Percentiles rank a stretch among this genome's conserved stretches.
These are phyloP conservation scores for Castanea sativa DNA, from an alignment of 306 rosid species.

Conservation along the genomic window DNA sequence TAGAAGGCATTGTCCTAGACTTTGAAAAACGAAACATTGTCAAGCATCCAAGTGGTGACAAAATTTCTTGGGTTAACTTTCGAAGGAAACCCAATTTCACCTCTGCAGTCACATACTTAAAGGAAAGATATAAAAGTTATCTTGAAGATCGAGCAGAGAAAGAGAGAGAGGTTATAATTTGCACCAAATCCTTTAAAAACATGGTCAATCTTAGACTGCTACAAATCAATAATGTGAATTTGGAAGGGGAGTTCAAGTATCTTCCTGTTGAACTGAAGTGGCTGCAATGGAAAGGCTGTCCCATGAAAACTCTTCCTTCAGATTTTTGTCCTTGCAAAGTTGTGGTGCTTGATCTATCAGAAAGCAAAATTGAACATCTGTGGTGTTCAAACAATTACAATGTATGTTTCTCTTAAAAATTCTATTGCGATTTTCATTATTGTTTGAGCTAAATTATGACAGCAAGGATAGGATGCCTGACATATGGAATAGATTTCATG, in stretches of 20 bases:
- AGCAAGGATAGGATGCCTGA: no score
- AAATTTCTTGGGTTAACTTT: slow-evolving; percentile 26
- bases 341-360: slow-evolving; percentile 62
- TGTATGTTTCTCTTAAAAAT: slow-evolving; percentile 24
- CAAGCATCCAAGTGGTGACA: slow-evolving; percentile 7
- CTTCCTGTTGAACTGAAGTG: slow-evolving; percentile 57
- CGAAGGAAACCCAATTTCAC: slow-evolving; percentile 19
- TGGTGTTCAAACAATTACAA: slow-evolving; percentile 21
- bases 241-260: slow-evolving; percentile 37
- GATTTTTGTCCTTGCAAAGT: slow-evolving; percentile 42
- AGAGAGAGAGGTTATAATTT: slow-evolving; percentile 20
- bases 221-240: slow-evolving; percentile 47
- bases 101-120: slow-evolving; percentile 31
- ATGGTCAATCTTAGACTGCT: slow-evolving; percentile 52
- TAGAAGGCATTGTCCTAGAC: slow-evolving; percentile 57
- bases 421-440: background rate
- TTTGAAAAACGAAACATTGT: background rate
- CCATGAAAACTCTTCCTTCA: slow-evolving; percentile 36
- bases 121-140: slow-evolving; percentile 29
- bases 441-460: background rate
- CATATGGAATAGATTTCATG: no score
- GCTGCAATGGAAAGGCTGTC: slow-evolving; percentile 70
- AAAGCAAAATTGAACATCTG: slow-evolving; percentile 37
- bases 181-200: slow-evolving; percentile 33
- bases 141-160: slow-evolving; percentile 26